Base-by-base conservation (phyloP, 495 filamentous ascomycete species). In the Evernia prunastri region DNA sequence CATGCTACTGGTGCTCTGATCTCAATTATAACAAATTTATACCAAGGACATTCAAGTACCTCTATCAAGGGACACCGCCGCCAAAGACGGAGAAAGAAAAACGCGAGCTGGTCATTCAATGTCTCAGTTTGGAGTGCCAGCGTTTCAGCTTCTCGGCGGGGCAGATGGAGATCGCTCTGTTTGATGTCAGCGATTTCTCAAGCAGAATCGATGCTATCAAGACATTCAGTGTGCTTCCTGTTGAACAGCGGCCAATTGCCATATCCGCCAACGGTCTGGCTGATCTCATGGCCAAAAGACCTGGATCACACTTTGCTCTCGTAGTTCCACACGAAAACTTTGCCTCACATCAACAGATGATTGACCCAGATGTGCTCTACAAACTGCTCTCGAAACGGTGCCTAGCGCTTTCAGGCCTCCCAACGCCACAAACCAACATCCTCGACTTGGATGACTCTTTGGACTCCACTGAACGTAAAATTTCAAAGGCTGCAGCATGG, bases 1-100 rank as follows among this genome's bases (percentile, higher is more conserved):
- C 51, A 29, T 56, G 51, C 23, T 56, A 56, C 51, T 56, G 51
- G 51, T 56, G 51, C 51, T 56, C 51, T 13, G 51, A 56, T 13
- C 0, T 56, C n/a, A 23, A 56, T 13, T 56, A 56, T 31, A 56
- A 25, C 12, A 31, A 56, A 13, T 29, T 10, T 29, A 29, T 56
- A 25, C 25, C 51, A 25, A 56, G 31, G 29, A 56, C 51, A 31
- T 23, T 23, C 7, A 56, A 56, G 51, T 56, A 56, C 51, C 51
- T 25, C 51, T 56, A 56, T 56, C 51, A 56, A 56, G 51, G 51
- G 2, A 27, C 51, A 56, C 3, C 23, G 4, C 25, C 51, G 31
- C 51, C 51, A 23, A 56, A 9, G 29, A 56, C 51, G 8, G 4
- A 25, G 29, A 31, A 25, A 29, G 51, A 23, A 27, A 31, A 29